Percentiles rank a stretch among this genome's conserved stretches.
phyloP scores from a whole-genome alignment of 139 green algal genomes.

The Microglena sp. region DNA sequence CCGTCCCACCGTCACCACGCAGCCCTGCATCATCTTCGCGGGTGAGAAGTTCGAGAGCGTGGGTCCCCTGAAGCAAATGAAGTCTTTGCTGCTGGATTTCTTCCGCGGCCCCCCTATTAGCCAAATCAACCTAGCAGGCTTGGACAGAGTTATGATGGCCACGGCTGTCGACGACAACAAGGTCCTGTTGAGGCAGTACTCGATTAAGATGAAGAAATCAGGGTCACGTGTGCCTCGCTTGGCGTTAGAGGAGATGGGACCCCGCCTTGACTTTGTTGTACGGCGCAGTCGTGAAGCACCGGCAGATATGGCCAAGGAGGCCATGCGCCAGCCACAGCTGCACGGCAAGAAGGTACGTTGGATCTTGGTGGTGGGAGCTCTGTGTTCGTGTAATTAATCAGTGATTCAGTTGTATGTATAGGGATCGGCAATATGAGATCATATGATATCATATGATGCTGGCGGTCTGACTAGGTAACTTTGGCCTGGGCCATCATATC shows the following conservation, averaged over 20 bases:
- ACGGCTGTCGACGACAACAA: constrained; percentile 18
- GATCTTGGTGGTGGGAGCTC: no score
- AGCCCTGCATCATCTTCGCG: constrained; percentile 79
- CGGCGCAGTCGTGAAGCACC: constrained; percentile 47
- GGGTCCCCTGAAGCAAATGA: constrained; percentile 47
- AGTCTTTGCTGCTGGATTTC: constrained; percentile 76
- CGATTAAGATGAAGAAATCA: constrained; percentile 10
- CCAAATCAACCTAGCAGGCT: constrained; percentile 65
- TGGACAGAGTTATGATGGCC: constrained; percentile 66
- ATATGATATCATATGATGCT: no score
- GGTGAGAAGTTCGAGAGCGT: constrained; percentile 75
- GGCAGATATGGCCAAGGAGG: constrained; percentile 73
- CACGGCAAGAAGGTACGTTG: constrained; percentile 65
- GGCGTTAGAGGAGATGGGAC: constrained; percentile 76
- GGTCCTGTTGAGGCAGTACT: constrained; percentile 63
- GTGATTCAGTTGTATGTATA: no score
- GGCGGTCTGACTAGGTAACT: no score
- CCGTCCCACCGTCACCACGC: no score
- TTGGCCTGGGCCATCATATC: no score
- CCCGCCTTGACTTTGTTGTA: constrained; percentile 62
- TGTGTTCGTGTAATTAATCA: no score
- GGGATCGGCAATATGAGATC: no score
- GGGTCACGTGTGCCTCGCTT: constrained; percentile 8
- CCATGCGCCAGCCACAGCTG: constrained; percentile 54
- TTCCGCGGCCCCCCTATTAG: constrained; percentile 61